Percentiles rank a stretch among this genome's conserved stretches.
phyloP scores from a whole-genome alignment of 2,329 filamentous ascomycete genomes.

The Colletotrichum sp. region DNA sequence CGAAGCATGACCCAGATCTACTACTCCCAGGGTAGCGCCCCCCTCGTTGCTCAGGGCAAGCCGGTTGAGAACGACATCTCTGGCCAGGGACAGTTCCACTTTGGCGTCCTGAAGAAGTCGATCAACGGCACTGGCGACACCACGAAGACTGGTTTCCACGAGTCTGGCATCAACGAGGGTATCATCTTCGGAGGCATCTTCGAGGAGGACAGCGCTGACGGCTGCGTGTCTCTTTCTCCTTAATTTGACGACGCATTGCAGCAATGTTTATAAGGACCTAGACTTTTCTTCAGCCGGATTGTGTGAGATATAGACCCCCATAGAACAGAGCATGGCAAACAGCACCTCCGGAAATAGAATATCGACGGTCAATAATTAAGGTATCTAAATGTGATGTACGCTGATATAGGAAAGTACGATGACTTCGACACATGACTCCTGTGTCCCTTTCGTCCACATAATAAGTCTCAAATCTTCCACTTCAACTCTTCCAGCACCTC shows the following conservation, averaged over 20 bases:
- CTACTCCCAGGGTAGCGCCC: slow-evolving; percentile 53
- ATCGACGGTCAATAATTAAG: not conserved
- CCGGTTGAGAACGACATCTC: slow-evolving; percentile 54
- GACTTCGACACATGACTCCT: not conserved
- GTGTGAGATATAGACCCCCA: not conserved
- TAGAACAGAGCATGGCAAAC: not conserved
- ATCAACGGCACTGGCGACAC: slow-evolving; percentile 44
- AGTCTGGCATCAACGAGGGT: slow-evolving; percentile 53
- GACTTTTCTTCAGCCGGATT: not conserved
- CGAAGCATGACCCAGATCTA: slow-evolving; percentile 60
- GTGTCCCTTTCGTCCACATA: too few species aligned
- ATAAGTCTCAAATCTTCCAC: not conserved
- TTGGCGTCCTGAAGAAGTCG: slow-evolving; percentile 67
- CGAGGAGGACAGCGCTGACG: slow-evolving; percentile 48
- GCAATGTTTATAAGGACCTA: not conserved
- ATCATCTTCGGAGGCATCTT: slow-evolving; percentile 58
- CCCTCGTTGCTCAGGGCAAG: slow-evolving; percentile 51
- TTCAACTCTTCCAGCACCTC: slow-evolving; percentile 15
- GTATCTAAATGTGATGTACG: not conserved
- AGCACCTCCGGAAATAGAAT: not conserved
- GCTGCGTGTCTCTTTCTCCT: slow-evolving; percentile 1
- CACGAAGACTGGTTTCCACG: slow-evolving; percentile 51
- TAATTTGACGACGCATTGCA: not conserved
- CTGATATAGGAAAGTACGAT: not conserved
- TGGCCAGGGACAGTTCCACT: slow-evolving; percentile 65